These are phyloP conservation scores for Cydonia oblonga DNA, from an alignment of 331 rosid genomes.

Conservation along the genomic window DNA sequence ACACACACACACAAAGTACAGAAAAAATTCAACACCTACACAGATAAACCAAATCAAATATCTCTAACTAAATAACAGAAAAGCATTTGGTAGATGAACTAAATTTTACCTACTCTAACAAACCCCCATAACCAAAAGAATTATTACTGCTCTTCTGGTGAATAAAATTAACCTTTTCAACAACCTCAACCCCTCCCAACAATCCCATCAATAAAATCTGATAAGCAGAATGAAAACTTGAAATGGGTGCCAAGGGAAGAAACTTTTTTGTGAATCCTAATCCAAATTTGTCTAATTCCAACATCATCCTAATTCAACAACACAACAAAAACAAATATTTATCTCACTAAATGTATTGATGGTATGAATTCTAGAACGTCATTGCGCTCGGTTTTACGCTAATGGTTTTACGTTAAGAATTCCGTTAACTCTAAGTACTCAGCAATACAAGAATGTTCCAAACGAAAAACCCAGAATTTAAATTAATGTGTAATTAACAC, in stretches of 20 bases:
- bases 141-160: neutral
- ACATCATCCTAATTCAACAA: neutral
- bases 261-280: neutral
- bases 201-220: no score
- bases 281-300: neutral
- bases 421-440: neutral
- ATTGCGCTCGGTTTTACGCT: no score
- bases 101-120: constrained; percentile 4
- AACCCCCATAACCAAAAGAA: neutral
- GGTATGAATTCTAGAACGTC: no score
- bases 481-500: neutral
- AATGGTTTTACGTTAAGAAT: no score
- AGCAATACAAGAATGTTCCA: neutral
- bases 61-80: no score
- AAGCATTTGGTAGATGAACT: neutral
- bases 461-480: neutral
- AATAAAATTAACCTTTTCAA: neutral
- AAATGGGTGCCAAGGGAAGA: neutral
- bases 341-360: no score
- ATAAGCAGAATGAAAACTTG: neutral
- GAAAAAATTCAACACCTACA: neutral
- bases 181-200: no score
- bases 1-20: neutral
- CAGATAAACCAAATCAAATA: neutral
- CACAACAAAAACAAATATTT: neutral